Conservation (phyloP, 1,284 basidiomycete species). For the Trametes sp. region DNA sequence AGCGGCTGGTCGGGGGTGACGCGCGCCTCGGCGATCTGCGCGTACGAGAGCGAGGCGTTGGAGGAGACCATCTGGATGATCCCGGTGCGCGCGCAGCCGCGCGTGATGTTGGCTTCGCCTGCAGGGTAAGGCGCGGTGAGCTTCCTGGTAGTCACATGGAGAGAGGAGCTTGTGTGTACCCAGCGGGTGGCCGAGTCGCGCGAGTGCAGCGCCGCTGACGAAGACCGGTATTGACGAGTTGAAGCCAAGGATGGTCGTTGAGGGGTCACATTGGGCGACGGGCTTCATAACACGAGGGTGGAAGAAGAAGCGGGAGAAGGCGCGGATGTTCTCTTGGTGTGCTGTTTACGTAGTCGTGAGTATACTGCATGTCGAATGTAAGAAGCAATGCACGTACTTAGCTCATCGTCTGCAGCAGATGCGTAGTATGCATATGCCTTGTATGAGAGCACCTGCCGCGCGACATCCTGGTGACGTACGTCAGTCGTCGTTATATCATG, state of each 20-base stretch:
- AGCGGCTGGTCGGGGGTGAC: constrained; percentile 69
- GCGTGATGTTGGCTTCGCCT: constrained; percentile 88
- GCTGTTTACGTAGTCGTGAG: constrained; percentile 48
- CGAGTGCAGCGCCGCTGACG: constrained; percentile 87
- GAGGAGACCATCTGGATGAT: constrained; percentile 92
- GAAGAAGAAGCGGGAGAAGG: constrained; percentile 86
- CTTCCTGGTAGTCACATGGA: background rate
- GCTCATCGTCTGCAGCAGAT: constrained; percentile 84
- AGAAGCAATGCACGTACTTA: constrained; percentile 57
- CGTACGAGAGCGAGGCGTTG: constrained; percentile 83
- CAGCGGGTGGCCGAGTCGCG: constrained; percentile 88
- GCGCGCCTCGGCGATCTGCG: constrained; percentile 70
- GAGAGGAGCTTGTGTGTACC: constrained; percentile 43
- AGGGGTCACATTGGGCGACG: constrained; percentile 74
- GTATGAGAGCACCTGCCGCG: constrained; percentile 71
- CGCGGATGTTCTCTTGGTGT: constrained; percentile 69
- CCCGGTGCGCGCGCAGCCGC: constrained; percentile 71
- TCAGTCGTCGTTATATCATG: no score
- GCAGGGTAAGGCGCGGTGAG: constrained; percentile 4
- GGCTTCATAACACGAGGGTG: constrained; percentile 80
- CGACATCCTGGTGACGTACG: constrained; percentile 51
- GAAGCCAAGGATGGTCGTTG: constrained; percentile 80
- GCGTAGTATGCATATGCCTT: constrained; percentile 86
- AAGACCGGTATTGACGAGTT: constrained; percentile 83
- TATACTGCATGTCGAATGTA: constrained; percentile 9